phyloP scores from a whole-genome alignment of 2,329 filamentous ascomycete genomes.

The Colletotrichum endophyticum region DNA sequence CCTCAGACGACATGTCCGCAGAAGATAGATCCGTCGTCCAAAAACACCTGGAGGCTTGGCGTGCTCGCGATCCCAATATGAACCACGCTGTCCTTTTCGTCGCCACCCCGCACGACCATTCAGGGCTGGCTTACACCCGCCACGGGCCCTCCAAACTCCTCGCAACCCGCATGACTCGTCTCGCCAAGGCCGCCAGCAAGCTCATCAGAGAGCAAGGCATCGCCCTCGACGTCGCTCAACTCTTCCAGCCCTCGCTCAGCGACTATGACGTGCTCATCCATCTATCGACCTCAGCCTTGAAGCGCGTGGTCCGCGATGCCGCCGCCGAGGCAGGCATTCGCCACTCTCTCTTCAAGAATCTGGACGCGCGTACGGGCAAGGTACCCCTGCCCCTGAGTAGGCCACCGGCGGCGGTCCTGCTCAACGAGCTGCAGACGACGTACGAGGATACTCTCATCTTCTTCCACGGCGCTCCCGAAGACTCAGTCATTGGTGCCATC shows the following conservation, averaged over 20 bases:
- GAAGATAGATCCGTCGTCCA: conserved; percentile 67
- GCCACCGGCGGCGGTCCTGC: conserved; percentile 66
- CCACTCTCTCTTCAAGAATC: conserved; percentile 76
- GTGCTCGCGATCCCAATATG: conserved; percentile 87
- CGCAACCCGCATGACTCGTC: conserved; percentile 79
- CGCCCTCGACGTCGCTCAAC: conserved; percentile 55
- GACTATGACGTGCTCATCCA: conserved; percentile 91
- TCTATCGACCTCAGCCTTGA: conserved; percentile 62
- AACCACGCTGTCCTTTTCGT: conserved; percentile 83
- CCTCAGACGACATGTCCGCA: conserved; percentile 67
- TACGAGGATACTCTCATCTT: conserved; percentile 78
- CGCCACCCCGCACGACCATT: conserved; percentile 77
- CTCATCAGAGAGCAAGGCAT: conserved; percentile 59
- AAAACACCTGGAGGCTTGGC: conserved; percentile 81
- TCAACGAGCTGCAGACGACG: conserved; percentile 68
- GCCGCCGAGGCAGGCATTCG: conserved; percentile 38
- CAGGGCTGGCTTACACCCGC: conserved; percentile 81
- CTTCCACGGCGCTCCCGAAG: conserved; percentile 71
- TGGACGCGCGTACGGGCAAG: conserved; percentile 63
- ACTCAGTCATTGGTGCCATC: conserved; percentile 59
- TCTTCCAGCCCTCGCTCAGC: conserved; percentile 75
- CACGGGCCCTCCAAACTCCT: conserved; percentile 78
- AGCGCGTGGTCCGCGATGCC: conserved; percentile 42
- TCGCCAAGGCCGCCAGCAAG: conserved; percentile 78
- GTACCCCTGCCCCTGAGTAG: conserved; percentile 55